These are phyloP conservation scores for Vanilla planifolia DNA, from an alignment of 106 monocot genomes.

Conservation along the genomic window DNA sequence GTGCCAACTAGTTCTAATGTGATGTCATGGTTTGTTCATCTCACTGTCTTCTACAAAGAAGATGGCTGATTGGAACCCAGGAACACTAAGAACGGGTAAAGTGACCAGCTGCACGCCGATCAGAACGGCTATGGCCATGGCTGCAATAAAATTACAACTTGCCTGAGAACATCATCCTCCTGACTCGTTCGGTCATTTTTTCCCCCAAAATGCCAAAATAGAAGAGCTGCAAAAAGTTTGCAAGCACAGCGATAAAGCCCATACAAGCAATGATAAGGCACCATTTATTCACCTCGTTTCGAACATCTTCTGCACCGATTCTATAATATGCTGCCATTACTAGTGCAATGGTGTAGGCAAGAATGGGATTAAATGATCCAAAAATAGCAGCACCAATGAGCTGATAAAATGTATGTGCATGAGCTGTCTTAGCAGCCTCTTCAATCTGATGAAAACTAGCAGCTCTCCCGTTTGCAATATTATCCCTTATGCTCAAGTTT, in stretches of 20 bases:
- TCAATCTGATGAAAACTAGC: conserved; percentile 85
- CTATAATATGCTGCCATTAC: conserved; percentile 86
- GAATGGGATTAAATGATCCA: conserved; percentile 96
- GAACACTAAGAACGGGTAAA: conserved; percentile 51
- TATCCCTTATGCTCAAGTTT: conserved; percentile 89
- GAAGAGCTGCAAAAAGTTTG: conserved; percentile 98
- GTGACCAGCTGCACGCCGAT: conserved; percentile 83
- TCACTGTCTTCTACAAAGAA: too few species aligned
- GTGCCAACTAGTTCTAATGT: too few species aligned
- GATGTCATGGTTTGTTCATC: too few species aligned
- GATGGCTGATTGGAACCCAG: too few species aligned
- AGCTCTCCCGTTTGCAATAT: conserved; percentile 90
- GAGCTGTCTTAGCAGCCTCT: conserved; percentile 96
- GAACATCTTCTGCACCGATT: conserved; percentile 36
- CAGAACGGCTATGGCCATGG: conserved; percentile 69
- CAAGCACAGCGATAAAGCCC: conserved; percentile 88
- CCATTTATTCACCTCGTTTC: conserved; percentile 87
- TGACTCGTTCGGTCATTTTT: conserved; percentile 95
- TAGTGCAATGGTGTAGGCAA: conserved; percentile 79
- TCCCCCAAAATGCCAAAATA: conserved; percentile 99
- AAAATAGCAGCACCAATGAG: conserved; percentile 94
- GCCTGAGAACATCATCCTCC: conserved; percentile 99
- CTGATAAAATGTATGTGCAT: conserved; percentile 89
- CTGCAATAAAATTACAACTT: too few species aligned
- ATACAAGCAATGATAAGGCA: conserved; percentile 80